Evolutionary conservation across 352 stramenopile species (phyloP).

Genomic region (Phytophthora ohioensis): DNA sequence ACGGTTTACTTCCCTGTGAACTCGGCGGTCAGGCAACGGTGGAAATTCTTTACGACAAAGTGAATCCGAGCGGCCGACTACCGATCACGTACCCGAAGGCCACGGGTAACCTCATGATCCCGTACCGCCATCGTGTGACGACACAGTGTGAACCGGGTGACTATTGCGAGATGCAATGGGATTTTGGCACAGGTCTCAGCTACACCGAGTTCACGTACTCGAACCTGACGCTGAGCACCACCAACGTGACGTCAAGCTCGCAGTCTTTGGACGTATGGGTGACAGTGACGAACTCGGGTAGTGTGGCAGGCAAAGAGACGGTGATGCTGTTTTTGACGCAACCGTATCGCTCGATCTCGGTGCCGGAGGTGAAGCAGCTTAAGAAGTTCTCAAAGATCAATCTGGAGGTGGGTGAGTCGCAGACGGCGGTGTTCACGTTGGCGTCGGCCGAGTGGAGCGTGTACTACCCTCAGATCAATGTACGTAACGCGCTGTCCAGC

Average conservation of each 20-base stretch:
- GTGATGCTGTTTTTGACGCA: background rate
- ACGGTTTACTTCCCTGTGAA: background rate
- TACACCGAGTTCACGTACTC: conserved; percentile 65
- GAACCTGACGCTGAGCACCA: conserved; percentile 34
- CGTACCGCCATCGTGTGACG: conserved; percentile 7
- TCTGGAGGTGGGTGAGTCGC: background rate
- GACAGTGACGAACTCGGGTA: background rate
- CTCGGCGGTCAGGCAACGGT: background rate
- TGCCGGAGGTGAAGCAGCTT: background rate
- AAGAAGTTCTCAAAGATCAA: conserved; percentile 5
- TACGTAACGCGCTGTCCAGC: too few relatives aligned
- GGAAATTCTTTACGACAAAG: background rate
- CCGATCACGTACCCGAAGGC: conserved; percentile 3
- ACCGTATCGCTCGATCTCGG: background rate
- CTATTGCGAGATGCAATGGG: conserved; percentile 42
- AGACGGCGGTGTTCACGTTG: background rate
- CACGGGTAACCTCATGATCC: background rate
- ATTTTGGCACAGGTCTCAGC: conserved; percentile 59
- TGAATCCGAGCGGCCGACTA: background rate
- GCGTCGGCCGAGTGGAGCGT: conserved; percentile 1
- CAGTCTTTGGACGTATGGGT: background rate
- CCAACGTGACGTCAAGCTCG: conserved; percentile 4
- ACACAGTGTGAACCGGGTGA: background rate
- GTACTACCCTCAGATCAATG: background rate
- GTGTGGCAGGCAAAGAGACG: background rate